These are phyloP conservation scores for Martiniozyma abietophila DNA, from an alignment of 805 yeast species.

Conservation along the genomic window DNA sequence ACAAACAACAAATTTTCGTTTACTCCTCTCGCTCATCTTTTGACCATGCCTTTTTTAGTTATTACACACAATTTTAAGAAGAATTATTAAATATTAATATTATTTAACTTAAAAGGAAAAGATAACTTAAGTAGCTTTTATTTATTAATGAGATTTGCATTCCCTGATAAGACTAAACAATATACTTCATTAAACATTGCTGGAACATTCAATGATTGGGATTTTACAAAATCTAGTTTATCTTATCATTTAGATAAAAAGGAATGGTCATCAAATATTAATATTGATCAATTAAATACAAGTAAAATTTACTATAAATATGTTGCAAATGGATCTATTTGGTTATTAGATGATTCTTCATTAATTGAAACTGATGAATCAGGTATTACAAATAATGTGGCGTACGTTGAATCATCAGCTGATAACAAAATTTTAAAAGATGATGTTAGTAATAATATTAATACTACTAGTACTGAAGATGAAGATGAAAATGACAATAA, in stretches of 20 bases:
- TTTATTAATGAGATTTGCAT: too few species aligned
- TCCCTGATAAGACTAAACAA: not conserved
- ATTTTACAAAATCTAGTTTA: slow-evolving; percentile 6
- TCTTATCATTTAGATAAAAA: slow-evolving; percentile 6
- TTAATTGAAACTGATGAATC: slow-evolving; percentile 18
- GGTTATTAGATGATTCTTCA: slow-evolving; percentile 20
- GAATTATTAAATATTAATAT: too few species aligned
- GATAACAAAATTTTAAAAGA: not conserved
- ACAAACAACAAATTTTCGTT: too few species aligned
- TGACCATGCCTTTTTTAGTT: too few species aligned
- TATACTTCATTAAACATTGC: slow-evolving; percentile 13
- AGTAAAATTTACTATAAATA: slow-evolving; percentile 21
- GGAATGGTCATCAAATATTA: slow-evolving; percentile 4
- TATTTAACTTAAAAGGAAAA: too few species aligned
- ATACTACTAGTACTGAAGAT: too few species aligned
- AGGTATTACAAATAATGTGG: slow-evolving; percentile 22
- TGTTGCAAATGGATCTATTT: slow-evolving; percentile 19
- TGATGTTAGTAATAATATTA: not conserved
- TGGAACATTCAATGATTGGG: slow-evolving; percentile 16
- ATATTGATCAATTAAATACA: slow-evolving; percentile 1
- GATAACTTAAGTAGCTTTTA: too few species aligned
- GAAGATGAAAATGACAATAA: not conserved
- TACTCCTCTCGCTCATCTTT: too few species aligned
- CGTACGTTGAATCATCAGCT: slow-evolving; percentile 8
- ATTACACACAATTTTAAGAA: too few species aligned